A percentile compares a stretch with the other conserved stretches of the same genome.
phyloP scores from a whole-genome alignment of 352 stramenopile species.

The Peronospora belbahrii region DNA sequence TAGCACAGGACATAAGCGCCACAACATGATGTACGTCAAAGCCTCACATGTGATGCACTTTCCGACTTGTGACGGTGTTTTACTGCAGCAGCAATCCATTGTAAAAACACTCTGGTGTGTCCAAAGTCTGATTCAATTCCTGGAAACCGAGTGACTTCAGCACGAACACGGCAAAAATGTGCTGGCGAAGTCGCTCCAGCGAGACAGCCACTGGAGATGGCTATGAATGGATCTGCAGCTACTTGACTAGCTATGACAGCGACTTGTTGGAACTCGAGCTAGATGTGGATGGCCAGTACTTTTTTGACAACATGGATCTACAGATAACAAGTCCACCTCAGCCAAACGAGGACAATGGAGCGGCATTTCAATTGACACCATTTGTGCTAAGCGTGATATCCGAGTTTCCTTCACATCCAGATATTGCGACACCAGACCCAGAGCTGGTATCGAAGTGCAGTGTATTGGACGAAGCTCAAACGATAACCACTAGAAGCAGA shows the following conservation, averaged over 20 bases:
- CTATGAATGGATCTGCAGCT: conserved; percentile 23
- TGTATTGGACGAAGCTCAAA: conserved; percentile 11
- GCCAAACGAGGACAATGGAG: conserved; percentile 1
- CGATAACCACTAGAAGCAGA: not conserved
- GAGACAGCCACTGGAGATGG: not conserved
- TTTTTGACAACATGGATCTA: conserved; percentile 26
- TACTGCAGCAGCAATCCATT: not conserved
- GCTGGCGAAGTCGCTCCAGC: conserved; percentile 3
- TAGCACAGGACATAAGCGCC: not conserved
- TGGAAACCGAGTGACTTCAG: not conserved
- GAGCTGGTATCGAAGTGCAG: conserved; percentile 5
- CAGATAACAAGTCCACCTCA: not conserved
- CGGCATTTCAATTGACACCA: conserved; percentile 6
- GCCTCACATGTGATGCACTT: not conserved
- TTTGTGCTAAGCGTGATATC: conserved; percentile 11
- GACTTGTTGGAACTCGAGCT: conserved; percentile 32
- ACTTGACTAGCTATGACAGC: conserved; percentile 20
- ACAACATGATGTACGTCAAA: not conserved
- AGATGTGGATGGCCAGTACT: conserved; percentile 21
- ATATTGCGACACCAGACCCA: not conserved
- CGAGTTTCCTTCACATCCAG: not conserved
- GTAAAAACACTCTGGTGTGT: too few species aligned
- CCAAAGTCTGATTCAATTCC: too few species aligned
- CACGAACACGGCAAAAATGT: not conserved
- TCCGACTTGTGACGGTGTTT: not conserved